These are phyloP conservation scores for Vanilla planifolia DNA, from an alignment of 106 monocot species.

Conservation along the genomic window DNA sequence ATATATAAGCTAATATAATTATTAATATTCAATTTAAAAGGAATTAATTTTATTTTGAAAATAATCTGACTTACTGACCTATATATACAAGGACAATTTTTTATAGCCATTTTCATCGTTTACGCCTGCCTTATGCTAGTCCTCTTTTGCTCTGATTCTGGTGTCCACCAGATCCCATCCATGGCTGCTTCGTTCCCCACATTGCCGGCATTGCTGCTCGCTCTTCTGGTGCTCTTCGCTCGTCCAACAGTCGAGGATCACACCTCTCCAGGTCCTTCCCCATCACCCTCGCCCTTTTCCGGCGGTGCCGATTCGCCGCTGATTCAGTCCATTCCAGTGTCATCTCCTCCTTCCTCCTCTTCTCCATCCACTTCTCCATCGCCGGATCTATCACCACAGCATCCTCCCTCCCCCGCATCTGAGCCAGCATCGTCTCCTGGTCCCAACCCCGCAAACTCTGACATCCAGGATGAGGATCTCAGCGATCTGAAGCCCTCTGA, in stretches of 20 bases:
- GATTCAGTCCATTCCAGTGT: not conserved
- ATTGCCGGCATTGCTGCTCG: too few species aligned
- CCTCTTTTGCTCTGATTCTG: not conserved
- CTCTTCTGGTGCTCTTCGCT: slow-evolving; percentile 21
- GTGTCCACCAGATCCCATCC: not conserved
- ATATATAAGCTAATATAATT: too few species aligned
- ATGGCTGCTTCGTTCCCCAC: not conserved
- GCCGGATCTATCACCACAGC: slow-evolving; percentile 1
- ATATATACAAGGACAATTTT: not conserved
- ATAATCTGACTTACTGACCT: too few species aligned
- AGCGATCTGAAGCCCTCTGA: not conserved
- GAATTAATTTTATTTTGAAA: too few species aligned
- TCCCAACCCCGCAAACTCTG: slow-evolving; percentile 9
- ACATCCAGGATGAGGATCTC: not conserved
- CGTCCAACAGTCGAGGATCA: slow-evolving; percentile 7
- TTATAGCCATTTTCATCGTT: too few species aligned
- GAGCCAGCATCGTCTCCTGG: slow-evolving; percentile 1
- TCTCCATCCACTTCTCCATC: slow-evolving; percentile 1
- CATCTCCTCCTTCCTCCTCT: not conserved
- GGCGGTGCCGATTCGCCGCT: not conserved
- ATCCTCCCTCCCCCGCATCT: slow-evolving; percentile 2
- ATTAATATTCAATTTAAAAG: too few species aligned
- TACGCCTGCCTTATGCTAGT: not conserved
- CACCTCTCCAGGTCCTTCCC: slow-evolving; percentile 5
- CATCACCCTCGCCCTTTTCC: slow-evolving; percentile 7